phyloP scores from a whole-genome alignment of 2,329 filamentous ascomycete genomes.

The Epichloe scottii region DNA sequence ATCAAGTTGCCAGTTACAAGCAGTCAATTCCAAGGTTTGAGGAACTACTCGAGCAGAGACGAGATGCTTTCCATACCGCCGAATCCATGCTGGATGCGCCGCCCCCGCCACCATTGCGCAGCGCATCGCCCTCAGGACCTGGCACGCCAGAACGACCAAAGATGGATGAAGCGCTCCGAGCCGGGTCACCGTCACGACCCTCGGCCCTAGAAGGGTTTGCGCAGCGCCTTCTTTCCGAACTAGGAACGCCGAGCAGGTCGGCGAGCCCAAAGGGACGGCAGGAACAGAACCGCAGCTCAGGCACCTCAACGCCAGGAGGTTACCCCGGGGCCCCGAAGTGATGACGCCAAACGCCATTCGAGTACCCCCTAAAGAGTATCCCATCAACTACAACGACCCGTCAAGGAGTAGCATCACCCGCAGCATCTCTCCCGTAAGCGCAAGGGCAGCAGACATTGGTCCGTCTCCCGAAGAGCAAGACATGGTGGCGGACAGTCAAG shows the following conservation, averaged over 20 bases:
- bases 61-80: slow-evolving; percentile 51
- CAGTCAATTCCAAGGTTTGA: slow-evolving; percentile 59
- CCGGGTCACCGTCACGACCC: slow-evolving; percentile 38
- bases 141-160: slow-evolving; percentile 30
- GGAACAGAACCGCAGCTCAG: slow-evolving; percentile 24
- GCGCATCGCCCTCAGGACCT: slow-evolving; percentile 18
- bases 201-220: slow-evolving; percentile 48
- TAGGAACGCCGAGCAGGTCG: slow-evolving; percentile 40
- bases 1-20: slow-evolving; percentile 51
- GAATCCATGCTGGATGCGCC: slow-evolving; percentile 32
- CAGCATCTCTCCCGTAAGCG: slow-evolving; percentile 30
- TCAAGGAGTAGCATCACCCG: slow-evolving; percentile 19
- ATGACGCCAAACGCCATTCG: slow-evolving; percentile 20
- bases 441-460: slow-evolving; percentile 13
- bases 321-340: slow-evolving; percentile 9
- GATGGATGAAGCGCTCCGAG: slow-evolving; percentile 30
- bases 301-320: slow-evolving; percentile 19
- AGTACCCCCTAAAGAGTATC: slow-evolving; percentile 30
- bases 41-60: slow-evolving; percentile 53
- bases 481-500: slow-evolving; percentile 32
- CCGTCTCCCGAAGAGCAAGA: slow-evolving; percentile 20
- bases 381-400: slow-evolving; percentile 24
- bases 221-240: slow-evolving; percentile 48
- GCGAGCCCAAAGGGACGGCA: slow-evolving; percentile 38
- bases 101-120: slow-evolving; percentile 12